These are phyloP conservation scores for Kandelia obovata DNA, from an alignment of 345 rosid species.

Conservation along the genomic window DNA sequence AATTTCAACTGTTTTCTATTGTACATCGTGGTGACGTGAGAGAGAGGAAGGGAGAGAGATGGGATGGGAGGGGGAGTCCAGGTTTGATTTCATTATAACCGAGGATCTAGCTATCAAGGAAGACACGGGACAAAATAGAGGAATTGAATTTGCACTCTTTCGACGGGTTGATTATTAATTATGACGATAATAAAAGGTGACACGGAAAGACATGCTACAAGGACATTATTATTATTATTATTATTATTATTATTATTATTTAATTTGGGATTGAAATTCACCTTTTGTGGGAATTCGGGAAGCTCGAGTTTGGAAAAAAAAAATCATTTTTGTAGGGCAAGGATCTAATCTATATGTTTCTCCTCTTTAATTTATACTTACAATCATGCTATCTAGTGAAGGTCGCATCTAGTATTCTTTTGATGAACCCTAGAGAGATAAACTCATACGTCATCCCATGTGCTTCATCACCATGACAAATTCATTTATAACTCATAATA, in stretches of 20 bases:
- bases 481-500: neutral
- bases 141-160: conserved; percentile 16
- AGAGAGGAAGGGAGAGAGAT: neutral
- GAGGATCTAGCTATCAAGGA: neutral
- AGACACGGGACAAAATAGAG: neutral
- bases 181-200: conserved; percentile 10
- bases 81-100: neutral
- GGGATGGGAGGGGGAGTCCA: neutral
- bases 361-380: neutral
- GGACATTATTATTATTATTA: conserved; percentile 9
- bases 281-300: too few relatives aligned
- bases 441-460: conserved; percentile 35
- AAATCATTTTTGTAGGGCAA: conserved; percentile 37
- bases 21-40: neutral
- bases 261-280: too few relatives aligned
- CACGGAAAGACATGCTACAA: conserved; percentile 14
- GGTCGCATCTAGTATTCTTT: conserved; percentile 5
- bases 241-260: conserved; percentile 1
- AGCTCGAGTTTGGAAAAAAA: neutral
- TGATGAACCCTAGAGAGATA: conserved; percentile 21
- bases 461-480: conserved; percentile 25
- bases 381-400: conserved; percentile 2
- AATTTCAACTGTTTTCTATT: neutral
- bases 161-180: conserved; percentile 4
- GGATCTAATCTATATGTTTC: conserved; percentile 15